Conservation (phyloP, 108 stramenopile genomes). For the Chaetoceros muelleri region DNA sequence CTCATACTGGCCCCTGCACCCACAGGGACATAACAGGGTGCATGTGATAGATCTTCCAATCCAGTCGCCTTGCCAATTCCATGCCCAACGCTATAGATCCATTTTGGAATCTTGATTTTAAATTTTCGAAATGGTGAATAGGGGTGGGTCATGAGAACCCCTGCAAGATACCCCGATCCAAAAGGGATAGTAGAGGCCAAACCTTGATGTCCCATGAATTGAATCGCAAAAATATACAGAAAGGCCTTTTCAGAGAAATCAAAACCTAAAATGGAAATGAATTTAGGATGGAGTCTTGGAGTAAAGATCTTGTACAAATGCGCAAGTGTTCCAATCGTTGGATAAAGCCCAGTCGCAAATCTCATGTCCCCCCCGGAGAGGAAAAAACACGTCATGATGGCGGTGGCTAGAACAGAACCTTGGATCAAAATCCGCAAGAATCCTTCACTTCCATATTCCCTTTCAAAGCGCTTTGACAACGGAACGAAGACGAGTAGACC, state of each 20-base stretch:
- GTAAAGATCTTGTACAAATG: conserved; percentile 42
- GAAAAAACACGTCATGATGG: not conserved
- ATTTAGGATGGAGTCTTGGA: conserved; percentile 61
- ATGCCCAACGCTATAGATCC: conserved; percentile 7
- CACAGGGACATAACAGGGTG: not conserved
- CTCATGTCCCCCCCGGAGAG: not conserved
- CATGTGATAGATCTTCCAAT: conserved; percentile 9
- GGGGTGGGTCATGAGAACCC: conserved; percentile 6
- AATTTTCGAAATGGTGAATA: conserved; percentile 6
- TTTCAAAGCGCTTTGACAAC: conserved; percentile 46
- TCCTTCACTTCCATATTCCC: conserved; percentile 45
- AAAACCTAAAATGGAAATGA: conserved; percentile 43
- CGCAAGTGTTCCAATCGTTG: conserved; percentile 42
- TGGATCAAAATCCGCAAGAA: not conserved
- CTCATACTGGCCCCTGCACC: conserved; percentile 8
- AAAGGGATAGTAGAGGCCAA: conserved; percentile 17
- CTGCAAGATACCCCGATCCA: conserved; percentile 22
- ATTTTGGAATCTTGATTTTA: conserved; percentile 19
- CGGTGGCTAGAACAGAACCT: not conserved
- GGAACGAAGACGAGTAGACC: conserved; percentile 35
- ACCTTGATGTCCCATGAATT: conserved; percentile 24
- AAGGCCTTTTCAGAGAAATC: conserved; percentile 63
- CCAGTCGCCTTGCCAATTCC: conserved; percentile 12
- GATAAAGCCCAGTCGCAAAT: conserved; percentile 24
- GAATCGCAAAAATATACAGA: conserved; percentile 31